These are phyloP conservation scores for Hygrophorus russula DNA, from an alignment of 768 basidiomycete species.

Conservation along the genomic window DNA sequence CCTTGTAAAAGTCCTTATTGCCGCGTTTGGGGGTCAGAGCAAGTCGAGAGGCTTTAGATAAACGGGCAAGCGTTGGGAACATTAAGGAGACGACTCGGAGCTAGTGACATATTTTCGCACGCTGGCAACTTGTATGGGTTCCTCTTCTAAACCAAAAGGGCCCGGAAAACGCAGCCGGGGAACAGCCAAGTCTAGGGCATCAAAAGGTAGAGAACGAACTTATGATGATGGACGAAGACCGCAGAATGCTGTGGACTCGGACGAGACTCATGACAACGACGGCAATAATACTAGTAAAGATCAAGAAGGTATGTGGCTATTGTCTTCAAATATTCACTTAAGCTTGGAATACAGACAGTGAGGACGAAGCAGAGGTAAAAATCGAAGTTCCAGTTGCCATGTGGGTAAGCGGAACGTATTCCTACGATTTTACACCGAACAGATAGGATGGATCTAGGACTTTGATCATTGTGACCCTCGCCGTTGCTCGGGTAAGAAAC, in stretches of 20 bases:
- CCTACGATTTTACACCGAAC: not conserved
- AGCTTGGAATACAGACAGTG: slow-evolving; percentile 21
- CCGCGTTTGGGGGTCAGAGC: slow-evolving; percentile 78
- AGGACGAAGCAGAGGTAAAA: slow-evolving; percentile 17
- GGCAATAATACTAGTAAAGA: too few species aligned
- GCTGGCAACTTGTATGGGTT: not conserved
- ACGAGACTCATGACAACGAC: slow-evolving; percentile 14
- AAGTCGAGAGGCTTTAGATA: slow-evolving; percentile 77
- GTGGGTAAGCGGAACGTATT: slow-evolving; percentile 62
- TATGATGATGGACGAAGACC: slow-evolving; percentile 24
- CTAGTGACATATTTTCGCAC: not conserved
- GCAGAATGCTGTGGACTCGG: slow-evolving; percentile 48
- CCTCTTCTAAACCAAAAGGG: not conserved
- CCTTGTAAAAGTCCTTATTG: slow-evolving; percentile 97
- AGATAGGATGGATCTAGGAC: slow-evolving; percentile 44
- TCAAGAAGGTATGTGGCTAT: too few species aligned
- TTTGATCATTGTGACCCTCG: slow-evolving; percentile 97
- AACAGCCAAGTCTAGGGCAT: not conserved
- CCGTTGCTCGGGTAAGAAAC: slow-evolving; percentile 74
- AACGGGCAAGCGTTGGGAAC: slow-evolving; percentile 56
- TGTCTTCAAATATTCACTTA: slow-evolving; percentile 16
- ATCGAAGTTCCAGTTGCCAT: slow-evolving; percentile 81
- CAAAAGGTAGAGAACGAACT: not conserved
- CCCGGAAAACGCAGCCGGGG: not conserved
- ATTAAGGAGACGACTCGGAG: slow-evolving; percentile 24